phyloP scores from a whole-genome alignment of 202 grass and related monocot genomes.

The Panicum virgatum region DNA sequence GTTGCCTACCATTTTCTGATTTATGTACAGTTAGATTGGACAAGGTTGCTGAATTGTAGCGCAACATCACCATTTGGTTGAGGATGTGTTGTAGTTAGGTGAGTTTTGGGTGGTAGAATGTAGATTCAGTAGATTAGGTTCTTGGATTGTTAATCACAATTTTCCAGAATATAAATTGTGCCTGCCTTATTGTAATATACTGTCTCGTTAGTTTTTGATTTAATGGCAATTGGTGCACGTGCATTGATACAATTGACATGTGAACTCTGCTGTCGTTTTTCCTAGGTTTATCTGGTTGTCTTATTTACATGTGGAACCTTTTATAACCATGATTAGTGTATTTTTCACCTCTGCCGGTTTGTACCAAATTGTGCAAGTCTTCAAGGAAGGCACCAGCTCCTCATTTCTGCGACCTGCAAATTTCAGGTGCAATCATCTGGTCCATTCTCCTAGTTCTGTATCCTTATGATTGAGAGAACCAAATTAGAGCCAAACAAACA shows the following conservation, averaged over 20 bases:
- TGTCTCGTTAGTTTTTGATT: not conserved
- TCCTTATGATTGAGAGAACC: not conserved
- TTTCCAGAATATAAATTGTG: not conserved
- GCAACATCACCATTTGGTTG: constrained; percentile 15
- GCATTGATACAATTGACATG: not conserved
- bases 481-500: not conserved
- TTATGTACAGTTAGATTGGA: constrained; percentile 36
- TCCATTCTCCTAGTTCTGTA: not conserved
- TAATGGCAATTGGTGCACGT: not conserved
- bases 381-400: not conserved
- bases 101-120: not conserved
- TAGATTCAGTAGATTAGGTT: constrained; percentile 23
- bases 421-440: too few species aligned
- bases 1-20: not conserved
- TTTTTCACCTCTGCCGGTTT: not conserved
- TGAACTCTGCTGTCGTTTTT: not conserved
- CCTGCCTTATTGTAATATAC: not conserved
- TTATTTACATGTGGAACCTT: not conserved
- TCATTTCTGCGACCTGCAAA: not conserved
- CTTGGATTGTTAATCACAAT: not conserved
- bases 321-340: not conserved
- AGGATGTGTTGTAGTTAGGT: constrained; percentile 16
- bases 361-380: not conserved
- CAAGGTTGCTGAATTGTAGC: too few species aligned
- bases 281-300: not conserved